Evolutionary conservation across 495 filamentous ascomycete species (phyloP).

Genomic region (Penicillium dipodomyicola): DNA sequence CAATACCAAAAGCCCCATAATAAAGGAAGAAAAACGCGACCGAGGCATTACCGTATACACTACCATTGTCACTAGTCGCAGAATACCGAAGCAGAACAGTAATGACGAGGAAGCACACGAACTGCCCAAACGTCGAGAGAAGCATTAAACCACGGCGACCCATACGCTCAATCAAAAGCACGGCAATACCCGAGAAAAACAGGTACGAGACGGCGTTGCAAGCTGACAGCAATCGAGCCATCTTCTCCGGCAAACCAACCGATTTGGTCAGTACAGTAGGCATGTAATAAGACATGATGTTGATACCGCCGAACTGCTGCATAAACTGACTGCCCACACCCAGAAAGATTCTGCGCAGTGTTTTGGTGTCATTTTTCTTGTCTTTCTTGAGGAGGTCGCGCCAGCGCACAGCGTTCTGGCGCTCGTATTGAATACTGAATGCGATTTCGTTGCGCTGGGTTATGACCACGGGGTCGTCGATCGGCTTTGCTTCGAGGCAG

Average conservation of each 20-base stretch:
- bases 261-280: conserved; percentile 52
- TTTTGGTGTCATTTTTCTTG: conserved; percentile 37
- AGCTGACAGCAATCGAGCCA: conserved; percentile 50
- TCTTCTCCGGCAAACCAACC: conserved; percentile 44
- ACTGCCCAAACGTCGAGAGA: conserved; percentile 47
- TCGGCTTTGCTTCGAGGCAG: conserved; percentile 43
- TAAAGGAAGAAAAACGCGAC: conserved; percentile 51
- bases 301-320: conserved; percentile 54
- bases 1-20: conserved; percentile 52
- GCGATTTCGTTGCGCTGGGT: conserved; percentile 49
- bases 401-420: conserved; percentile 48
- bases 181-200: conserved; percentile 45
- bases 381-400: conserved; percentile 42
- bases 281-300: conserved; percentile 47
- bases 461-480: conserved; percentile 48
- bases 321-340: conserved; percentile 52
- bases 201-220: conserved; percentile 52
- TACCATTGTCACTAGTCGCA: conserved; percentile 31
- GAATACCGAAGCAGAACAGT: conserved; percentile 51
- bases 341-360: conserved; percentile 48
- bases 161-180: conserved; percentile 49
- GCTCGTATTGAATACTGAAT: conserved; percentile 48
- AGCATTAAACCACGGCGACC: conserved; percentile 54
- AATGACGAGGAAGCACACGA: conserved; percentile 53
- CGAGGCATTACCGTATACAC: conserved; percentile 37